These are phyloP conservation scores for Suillus hirtellus DNA, from an alignment of 768 basidiomycete species.

Conservation along the genomic window DNA sequence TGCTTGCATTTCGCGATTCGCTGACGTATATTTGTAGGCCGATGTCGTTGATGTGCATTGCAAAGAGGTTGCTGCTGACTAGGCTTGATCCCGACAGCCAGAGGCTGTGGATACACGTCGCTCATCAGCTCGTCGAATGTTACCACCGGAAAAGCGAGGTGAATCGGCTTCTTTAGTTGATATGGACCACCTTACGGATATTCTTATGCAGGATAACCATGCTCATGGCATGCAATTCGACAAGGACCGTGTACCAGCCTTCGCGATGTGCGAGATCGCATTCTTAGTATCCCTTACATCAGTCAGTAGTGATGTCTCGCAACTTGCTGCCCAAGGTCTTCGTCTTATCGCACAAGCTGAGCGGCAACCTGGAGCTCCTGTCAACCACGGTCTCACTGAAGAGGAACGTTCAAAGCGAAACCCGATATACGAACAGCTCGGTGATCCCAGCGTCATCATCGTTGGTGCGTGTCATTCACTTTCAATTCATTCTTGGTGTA, in stretches of 20 bases:
- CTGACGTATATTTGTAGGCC: conserved; percentile 19
- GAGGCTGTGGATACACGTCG: conserved; percentile 66
- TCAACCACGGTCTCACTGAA: conserved; percentile 49
- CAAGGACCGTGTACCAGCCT: conserved; percentile 56
- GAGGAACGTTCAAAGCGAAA: conserved; percentile 69
- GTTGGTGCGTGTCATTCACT: conserved; percentile 52
- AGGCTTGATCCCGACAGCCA: conserved; percentile 62
- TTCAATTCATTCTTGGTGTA: conserved; percentile 2
- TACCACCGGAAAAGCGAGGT: conserved; percentile 54
- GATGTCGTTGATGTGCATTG: conserved; percentile 43
- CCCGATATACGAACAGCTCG: conserved; percentile 75
- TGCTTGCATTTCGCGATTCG: neutral
- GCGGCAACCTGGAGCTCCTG: conserved; percentile 57
- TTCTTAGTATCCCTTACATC: conserved; percentile 73
- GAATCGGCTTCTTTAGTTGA: conserved; percentile 16
- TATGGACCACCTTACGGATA: conserved; percentile 11
- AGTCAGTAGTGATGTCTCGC: conserved; percentile 63
- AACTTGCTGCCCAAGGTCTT: conserved; percentile 66
- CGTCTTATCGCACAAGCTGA: conserved; percentile 70
- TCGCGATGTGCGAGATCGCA: conserved; percentile 70
- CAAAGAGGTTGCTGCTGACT: conserved; percentile 57
- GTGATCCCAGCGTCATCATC: conserved; percentile 69
- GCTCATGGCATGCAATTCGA: conserved; percentile 52
- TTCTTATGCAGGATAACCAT: conserved; percentile 37
- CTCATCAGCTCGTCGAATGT: conserved; percentile 58